phyloP scores from a whole-genome alignment of 1,284 basidiomycete species.

The Ganoderma meredithae region DNA sequence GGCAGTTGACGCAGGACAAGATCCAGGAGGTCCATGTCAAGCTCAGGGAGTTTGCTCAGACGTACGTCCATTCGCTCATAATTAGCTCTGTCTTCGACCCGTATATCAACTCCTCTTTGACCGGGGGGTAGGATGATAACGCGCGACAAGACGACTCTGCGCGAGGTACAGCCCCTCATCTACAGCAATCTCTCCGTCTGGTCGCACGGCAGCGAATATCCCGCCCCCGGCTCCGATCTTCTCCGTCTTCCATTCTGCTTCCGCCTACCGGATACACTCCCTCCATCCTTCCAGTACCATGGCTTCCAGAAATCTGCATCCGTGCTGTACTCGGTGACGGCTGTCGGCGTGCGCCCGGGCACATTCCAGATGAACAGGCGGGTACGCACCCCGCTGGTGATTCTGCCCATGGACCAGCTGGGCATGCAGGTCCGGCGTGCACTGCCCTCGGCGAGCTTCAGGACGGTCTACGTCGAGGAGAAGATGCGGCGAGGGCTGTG shows the following conservation, averaged over 20 bases:
- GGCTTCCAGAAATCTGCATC: slow-evolving; percentile 9
- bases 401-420: slow-evolving; percentile 30
- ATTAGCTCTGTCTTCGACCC: background rate
- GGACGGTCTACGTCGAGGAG: slow-evolving; percentile 14
- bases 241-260: slow-evolving; percentile 36
- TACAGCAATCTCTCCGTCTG: slow-evolving; percentile 29
- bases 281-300: slow-evolving; percentile 34
- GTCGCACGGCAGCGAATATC: slow-evolving; percentile 32
- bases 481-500: slow-evolving; percentile 34
- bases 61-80: slow-evolving; percentile 24
- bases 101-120: background rate
- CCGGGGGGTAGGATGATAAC: slow-evolving; percentile 6
- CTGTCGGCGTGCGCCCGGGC: slow-evolving; percentile 31
- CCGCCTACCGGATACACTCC: slow-evolving; percentile 29
- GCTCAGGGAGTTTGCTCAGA: slow-evolving; percentile 31
- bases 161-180: slow-evolving; percentile 10
- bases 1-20: slow-evolving; percentile 28
- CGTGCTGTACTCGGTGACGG: slow-evolving; percentile 32
- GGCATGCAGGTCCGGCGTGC: slow-evolving; percentile 17
- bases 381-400: slow-evolving; percentile 24
- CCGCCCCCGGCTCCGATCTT: slow-evolving; percentile 31
- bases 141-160: slow-evolving; percentile 12
- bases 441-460: slow-evolving; percentile 16
- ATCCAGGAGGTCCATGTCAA: slow-evolving; percentile 36
- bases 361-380: slow-evolving; percentile 29